phyloP scores from a whole-genome alignment of 2,329 filamentous ascomycete species.

The Sclerotinia glacialis region DNA sequence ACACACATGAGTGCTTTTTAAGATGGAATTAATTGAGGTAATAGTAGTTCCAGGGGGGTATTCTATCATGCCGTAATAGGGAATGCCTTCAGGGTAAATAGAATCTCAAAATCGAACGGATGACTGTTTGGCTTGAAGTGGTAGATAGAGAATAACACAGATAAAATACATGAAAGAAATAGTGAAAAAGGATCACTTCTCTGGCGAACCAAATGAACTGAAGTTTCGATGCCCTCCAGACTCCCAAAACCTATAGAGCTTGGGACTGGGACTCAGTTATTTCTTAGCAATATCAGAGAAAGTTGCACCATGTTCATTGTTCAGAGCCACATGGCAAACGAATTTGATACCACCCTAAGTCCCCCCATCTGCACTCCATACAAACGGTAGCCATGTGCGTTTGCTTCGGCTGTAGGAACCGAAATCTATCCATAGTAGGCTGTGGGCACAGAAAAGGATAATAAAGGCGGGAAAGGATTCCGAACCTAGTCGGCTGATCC shows the following conservation, averaged over 20 bases:
- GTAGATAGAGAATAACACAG: neutral
- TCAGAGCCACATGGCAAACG: neutral
- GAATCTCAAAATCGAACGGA: conserved; percentile 1
- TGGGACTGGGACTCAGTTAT: neutral
- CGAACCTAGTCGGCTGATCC: conserved; percentile 14
- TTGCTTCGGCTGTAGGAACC: neutral
- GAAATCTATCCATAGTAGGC: neutral
- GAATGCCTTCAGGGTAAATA: too few species aligned
- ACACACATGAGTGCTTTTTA: too few species aligned
- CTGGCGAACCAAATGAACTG: neutral
- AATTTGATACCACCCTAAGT: neutral
- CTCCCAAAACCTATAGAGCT: neutral
- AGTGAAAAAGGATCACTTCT: neutral
- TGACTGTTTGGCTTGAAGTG: conserved; percentile 16
- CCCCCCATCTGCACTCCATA: neutral
- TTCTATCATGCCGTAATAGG: too few species aligned
- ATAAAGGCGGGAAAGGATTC: conserved; percentile 14
- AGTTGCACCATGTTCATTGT: too few species aligned
- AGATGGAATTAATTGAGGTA: too few species aligned
- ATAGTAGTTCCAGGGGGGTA: too few species aligned
- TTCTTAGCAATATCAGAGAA: neutral
- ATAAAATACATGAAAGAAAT: neutral
- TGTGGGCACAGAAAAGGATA: neutral
- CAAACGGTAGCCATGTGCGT: neutral
- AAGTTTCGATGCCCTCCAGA: neutral